phyloP scores from a whole-genome alignment of 176 grass and related monocot genomes.

The Musa itinerans region DNA sequence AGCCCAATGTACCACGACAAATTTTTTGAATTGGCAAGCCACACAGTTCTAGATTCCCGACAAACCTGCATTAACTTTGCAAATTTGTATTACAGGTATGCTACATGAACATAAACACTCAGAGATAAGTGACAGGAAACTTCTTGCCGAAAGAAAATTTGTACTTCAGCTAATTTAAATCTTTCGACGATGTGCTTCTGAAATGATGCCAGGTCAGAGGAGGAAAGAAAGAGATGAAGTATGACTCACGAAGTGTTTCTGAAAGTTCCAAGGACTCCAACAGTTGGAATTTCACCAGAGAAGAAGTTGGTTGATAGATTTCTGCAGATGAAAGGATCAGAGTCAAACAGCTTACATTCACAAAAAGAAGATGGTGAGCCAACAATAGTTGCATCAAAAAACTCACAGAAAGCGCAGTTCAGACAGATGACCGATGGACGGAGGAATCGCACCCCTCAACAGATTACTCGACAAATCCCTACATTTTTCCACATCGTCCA shows the following conservation, averaged over 20 bases:
- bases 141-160: neutral
- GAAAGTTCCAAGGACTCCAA: constrained; percentile 78
- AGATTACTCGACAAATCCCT: constrained; percentile 93
- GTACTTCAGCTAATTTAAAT: neutral
- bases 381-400: neutral
- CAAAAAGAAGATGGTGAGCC: neutral
- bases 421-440: constrained; percentile 51
- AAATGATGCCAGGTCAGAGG: neutral
- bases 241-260: constrained; percentile 79
- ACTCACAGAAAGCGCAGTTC: constrained; percentile 75
- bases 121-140: neutral
- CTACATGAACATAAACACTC: no score
- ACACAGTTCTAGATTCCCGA: constrained; percentile 95
- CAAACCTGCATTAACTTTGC: constrained; percentile 46
- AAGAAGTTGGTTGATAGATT: constrained; percentile 95
- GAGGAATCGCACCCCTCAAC: constrained; percentile 64
- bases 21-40: constrained; percentile 68
- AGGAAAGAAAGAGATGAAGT: neutral
- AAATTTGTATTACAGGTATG: neutral
- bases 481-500: constrained; percentile 10
- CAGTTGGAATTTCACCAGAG: constrained; percentile 79
- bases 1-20: constrained; percentile 70
- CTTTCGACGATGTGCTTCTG: neutral
- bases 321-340: constrained; percentile 21
- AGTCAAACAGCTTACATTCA: neutral